phyloP scores from a whole-genome alignment of 164 flowering plant species.

The Umbellularia californica region DNA sequence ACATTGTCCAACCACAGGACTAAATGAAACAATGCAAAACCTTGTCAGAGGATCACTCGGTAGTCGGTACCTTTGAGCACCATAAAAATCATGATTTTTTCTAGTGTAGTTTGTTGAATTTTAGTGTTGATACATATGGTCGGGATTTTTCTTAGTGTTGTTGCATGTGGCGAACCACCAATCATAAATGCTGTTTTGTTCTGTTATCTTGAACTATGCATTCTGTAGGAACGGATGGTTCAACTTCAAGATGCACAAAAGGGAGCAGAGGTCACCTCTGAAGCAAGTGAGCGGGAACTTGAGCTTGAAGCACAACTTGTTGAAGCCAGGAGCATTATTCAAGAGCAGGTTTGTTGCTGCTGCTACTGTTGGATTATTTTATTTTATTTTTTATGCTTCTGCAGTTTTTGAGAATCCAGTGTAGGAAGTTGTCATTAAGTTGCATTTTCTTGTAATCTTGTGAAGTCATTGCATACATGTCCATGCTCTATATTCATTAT shows the following conservation, averaged over 20 bases:
- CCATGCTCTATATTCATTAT: not conserved
- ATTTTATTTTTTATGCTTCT: not conserved
- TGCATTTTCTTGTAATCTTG: not conserved
- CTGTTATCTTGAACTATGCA: not conserved
- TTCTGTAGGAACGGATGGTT: constrained; percentile 72
- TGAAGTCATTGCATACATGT: not conserved
- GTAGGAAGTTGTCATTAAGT: not conserved
- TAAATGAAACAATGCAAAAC: not conserved
- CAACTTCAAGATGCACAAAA: constrained; percentile 92
- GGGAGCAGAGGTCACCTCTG: constrained; percentile 88
- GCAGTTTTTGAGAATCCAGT: not conserved
- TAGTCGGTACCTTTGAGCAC: not conserved
- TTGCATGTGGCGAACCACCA: not conserved
- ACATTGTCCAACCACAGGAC: not conserved
- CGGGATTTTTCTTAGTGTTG: not conserved
- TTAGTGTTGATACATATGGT: not conserved
- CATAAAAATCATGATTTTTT: not conserved
- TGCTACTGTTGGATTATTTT: not conserved
- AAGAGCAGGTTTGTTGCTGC: constrained; percentile 72
- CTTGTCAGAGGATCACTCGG: not conserved
- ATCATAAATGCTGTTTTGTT: not conserved
- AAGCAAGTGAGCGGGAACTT: constrained; percentile 95
- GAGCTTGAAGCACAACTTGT: constrained; percentile 99
- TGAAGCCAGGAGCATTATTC: constrained; percentile 98
- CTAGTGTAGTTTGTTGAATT: not conserved